A percentile compares a stretch with the other conserved stretches of the same genome.
These are phyloP conservation scores for Acer yangbiense DNA, from an alignment of 345 rosid species.

Conservation along the genomic window DNA sequence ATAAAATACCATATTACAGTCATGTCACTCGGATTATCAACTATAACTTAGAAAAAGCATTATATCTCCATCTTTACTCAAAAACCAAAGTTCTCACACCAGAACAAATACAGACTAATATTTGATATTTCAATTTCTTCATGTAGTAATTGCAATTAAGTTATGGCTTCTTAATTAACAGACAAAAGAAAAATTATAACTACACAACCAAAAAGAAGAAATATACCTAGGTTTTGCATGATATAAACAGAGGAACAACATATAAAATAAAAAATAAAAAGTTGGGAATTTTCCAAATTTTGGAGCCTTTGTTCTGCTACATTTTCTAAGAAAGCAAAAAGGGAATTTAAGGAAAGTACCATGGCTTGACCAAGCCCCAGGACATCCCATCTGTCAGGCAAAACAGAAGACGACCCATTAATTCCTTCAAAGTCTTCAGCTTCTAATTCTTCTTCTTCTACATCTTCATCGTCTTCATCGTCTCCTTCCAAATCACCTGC, in stretches of 20 bases:
- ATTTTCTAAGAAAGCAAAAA: background rate
- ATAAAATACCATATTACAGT: background rate
- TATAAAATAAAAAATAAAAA: no score
- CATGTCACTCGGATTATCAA: background rate
- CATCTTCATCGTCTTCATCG: slow-evolving; percentile 42
- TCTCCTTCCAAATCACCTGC: slow-evolving; percentile 38
- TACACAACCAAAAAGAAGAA: no score
- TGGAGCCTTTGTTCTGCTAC: background rate
- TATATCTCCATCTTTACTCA: no score
- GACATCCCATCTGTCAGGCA: slow-evolving; percentile 90
- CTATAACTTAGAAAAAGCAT: background rate
- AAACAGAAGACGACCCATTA: slow-evolving; percentile 30
- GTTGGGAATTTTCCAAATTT: background rate
- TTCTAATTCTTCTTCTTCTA: slow-evolving; percentile 40
- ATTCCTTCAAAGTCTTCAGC: slow-evolving; percentile 28
- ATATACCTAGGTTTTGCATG: no score
- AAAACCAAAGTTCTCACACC: background rate
- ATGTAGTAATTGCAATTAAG: background rate
- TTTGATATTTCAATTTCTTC: background rate
- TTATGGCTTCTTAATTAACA: background rate
- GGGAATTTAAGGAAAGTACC: slow-evolving; percentile 37
- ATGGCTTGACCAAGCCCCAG: slow-evolving; percentile 97
- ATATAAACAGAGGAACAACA: background rate
- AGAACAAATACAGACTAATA: background rate
- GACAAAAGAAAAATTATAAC: background rate